Evolutionary conservation across 306 rosid species (phyloP), one percentile per base, ranked within the genome.

Genomic region (Cucurbita ficifolia): DNA sequence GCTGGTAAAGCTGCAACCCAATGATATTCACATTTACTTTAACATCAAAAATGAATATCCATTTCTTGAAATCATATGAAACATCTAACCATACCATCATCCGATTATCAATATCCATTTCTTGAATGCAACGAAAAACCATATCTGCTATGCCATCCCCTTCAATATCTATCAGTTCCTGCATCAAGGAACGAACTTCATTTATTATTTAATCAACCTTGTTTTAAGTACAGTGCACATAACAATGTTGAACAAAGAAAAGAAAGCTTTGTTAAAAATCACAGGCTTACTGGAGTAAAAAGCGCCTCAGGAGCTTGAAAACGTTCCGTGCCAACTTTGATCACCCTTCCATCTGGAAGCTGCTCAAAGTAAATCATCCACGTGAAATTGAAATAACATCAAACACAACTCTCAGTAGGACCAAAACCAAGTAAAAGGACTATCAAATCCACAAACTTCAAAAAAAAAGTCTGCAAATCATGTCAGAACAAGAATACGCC

Each of bases 131-230:
- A 80, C 86, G 96, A 79, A 95, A 95, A 38, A 95, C 99, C 99
- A 95, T 95, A 85, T 95, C 99, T 64, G 99, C 99, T 92, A 95
- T 95, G 81, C 99, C 99, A 85, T 95, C 99, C 69, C 99, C 99
- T 88, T 95, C 99, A 35, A 91, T 97, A 73, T 95, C 99, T 58
- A 95, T 91, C 77, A 95, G 92, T 79, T 95, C 99, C 99, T 95
- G 82, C 58, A 77, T 64, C 78, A 78, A 63, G 57, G 80, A 46
- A 17, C 13, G 68, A 33, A 72, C 18, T 54, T 4, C 35, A 72
- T 70, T 39, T 65, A 22, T 78, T 74, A 22, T 78, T 68, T 45
- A 79, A 38, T 8, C 63, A 77, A 67, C 36, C 21, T 17, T 51
- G 13, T 10, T 75, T 42, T n/a, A 54, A 54, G 53, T n/a, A 42